Evolutionary conservation across 2,329 filamentous ascomycete species (phyloP), one percentile per base, ranked within the genome.

Genomic region (Aspergillus sp.): DNA sequence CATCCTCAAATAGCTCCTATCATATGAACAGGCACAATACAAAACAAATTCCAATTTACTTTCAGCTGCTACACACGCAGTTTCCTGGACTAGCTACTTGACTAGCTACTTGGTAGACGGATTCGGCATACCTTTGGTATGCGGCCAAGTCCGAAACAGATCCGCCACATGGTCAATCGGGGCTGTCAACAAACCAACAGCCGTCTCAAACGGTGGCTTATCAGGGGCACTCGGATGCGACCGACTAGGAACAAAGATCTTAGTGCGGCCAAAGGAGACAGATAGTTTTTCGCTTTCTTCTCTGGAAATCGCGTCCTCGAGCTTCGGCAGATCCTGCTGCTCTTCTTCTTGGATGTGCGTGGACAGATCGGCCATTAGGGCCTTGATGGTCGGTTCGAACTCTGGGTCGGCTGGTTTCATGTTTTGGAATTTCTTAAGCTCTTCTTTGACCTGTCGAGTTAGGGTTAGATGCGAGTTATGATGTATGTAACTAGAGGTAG

Each of bases 121-220:
- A 43, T 57, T 53, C 36, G 48, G 55, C 55, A 57, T 57, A 9
- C 41, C 48, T 8, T 3, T 18, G 2, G 32, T 53, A 52, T 55
- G 22, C 9, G 56, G 57, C 61, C 61, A 86, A 63, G 79, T 81
- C 34, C 78, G 67, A 62, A 84, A 81, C 43, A 83, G 45, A 65
- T 86, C 83, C 26, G 71, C 71, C 39, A 87, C 60, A 48, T 76
- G 78, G 63, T 86, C 84, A 22, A 86, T 72, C 0, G 84, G 84
- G 4, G 83, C 82, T 0, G 81, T 70, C 69, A 86, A 56, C 17
- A 86, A 64, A 0, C 81, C 82, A 59, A 77, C 78, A 0, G 76
- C 81, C 0, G 78, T 82, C 74, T 86, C 82, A 57, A 84, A 85
- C 0, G 80, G 79, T 7, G 83, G 82, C 41, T 78, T 75, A 56